These are phyloP conservation scores for Gautieria morchelliformis DNA, from an alignment of 768 basidiomycete genomes.

Conservation along the genomic window DNA sequence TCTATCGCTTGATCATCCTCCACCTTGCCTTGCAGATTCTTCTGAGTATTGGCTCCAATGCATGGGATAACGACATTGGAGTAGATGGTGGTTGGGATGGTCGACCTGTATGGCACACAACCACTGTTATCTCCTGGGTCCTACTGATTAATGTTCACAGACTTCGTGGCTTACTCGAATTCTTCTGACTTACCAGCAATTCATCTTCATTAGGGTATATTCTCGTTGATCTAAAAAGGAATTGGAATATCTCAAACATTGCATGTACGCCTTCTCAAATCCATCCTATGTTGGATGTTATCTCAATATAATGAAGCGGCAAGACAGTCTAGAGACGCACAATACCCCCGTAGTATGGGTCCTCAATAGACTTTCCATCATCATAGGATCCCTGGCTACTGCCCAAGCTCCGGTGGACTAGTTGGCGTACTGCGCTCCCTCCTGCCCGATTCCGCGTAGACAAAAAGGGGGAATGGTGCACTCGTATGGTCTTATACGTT, in stretches of 20 bases:
- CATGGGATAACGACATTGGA: constrained; percentile 62
- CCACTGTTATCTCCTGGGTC: not conserved
- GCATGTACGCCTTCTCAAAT: constrained; percentile 71
- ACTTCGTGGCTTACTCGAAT: constrained; percentile 69
- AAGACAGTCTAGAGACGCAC: constrained; percentile 27
- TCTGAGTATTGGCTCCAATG: constrained; percentile 75
- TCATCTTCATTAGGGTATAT: constrained; percentile 80
- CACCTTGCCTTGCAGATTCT: constrained; percentile 76
- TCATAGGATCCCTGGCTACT: constrained; percentile 50
- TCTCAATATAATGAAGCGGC: not conserved
- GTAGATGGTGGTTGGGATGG: constrained; percentile 59
- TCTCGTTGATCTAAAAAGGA: constrained; percentile 77
- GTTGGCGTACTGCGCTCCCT: too few species aligned
- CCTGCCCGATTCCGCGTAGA: too few species aligned
- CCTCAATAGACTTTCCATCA: constrained; percentile 60
- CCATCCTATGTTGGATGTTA: constrained; percentile 34
- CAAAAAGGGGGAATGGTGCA: too few species aligned
- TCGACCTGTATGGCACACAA: constrained; percentile 47
- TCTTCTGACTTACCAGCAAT: constrained; percentile 73
- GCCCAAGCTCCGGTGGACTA: too few species aligned
- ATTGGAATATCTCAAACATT: constrained; percentile 63
- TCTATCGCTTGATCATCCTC: constrained; percentile 73
- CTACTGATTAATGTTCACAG: constrained; percentile 26
- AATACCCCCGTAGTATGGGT: constrained; percentile 75
- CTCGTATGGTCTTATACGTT: too few species aligned